phyloP scores from a whole-genome alignment of 495 filamentous ascomycete species.

The Daldinia vernicosa region DNA sequence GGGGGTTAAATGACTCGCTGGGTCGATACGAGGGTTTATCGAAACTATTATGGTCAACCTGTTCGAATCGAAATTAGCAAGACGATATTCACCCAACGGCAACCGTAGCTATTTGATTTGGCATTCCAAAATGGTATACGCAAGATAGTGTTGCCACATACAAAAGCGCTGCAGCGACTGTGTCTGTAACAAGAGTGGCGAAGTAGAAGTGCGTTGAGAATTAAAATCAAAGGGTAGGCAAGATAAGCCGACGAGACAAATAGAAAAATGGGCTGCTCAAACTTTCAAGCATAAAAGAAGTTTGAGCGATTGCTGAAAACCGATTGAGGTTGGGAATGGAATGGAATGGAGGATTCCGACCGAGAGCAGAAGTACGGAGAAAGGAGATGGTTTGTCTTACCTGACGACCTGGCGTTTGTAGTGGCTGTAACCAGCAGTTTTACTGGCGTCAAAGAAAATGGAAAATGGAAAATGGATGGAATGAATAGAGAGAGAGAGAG shows the following conservation, averaged over 20 bases:
- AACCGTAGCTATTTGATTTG: neutral
- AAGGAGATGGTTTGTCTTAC: conserved; percentile 26
- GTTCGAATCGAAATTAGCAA: conserved; percentile 9
- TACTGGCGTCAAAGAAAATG: conserved; percentile 13
- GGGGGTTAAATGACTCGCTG: conserved; percentile 3
- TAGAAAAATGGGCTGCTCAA: neutral
- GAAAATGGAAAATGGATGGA: conserved; percentile 7
- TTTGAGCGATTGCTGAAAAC: neutral
- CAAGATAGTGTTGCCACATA: neutral
- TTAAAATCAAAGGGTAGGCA: neutral
- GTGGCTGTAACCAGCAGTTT: conserved; percentile 10
- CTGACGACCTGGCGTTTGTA: conserved; percentile 8
- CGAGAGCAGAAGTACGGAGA: conserved; percentile 23
- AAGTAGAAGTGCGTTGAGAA: neutral
- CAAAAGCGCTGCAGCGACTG: neutral
- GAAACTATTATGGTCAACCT: conserved; percentile 11
- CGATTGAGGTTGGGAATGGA: neutral
- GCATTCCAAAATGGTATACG: neutral
- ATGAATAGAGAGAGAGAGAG: conserved; percentile 6
- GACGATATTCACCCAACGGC: neutral
- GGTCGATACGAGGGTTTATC: neutral
- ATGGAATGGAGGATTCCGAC: conserved; percentile 23
- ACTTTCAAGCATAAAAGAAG: neutral
- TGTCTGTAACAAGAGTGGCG: neutral
- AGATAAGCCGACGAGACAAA: neutral